phyloP scores from a whole-genome alignment of 2,329 filamentous ascomycete species.

The Neocucurbitaria cava region DNA sequence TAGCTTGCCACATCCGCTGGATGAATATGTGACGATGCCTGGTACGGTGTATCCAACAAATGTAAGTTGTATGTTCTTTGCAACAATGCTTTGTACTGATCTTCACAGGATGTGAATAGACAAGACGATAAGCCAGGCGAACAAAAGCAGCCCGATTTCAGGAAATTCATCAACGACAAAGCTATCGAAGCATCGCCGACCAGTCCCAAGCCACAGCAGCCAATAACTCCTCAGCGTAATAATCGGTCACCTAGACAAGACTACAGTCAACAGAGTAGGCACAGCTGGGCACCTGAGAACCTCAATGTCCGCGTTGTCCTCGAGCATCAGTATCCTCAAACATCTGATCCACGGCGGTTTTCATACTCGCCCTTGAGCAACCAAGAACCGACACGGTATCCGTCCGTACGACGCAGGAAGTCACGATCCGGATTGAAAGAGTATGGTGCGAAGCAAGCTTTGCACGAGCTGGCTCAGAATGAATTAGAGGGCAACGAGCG shows the following conservation, averaged over 20 bases:
- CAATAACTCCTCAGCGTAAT: conserved; percentile 7
- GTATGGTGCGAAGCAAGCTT: conserved; percentile 30
- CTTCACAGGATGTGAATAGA: conserved; percentile 9
- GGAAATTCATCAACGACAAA: conserved; percentile 3
- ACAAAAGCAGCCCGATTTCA: conserved; percentile 1
- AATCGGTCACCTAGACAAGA: conserved; percentile 6
- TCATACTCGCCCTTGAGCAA: conserved; percentile 26
- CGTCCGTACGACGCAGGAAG: conserved; percentile 32
- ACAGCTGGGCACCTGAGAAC: conserved; percentile 33
- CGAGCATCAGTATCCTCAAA: conserved; percentile 27
- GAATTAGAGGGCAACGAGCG: conserved; percentile 11
- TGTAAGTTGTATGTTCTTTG: conserved; percentile 9
- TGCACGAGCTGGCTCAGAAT: conserved; percentile 26
- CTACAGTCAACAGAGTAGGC: conserved; percentile 10
- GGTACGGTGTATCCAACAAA: conserved; percentile 50
- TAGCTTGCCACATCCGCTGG: conserved; percentile 47
- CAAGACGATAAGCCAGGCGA: conserved; percentile 3
- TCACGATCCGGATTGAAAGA: conserved; percentile 35
- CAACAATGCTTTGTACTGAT: neutral
- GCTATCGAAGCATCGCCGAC: conserved; percentile 11
- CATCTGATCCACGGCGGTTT: conserved; percentile 22
- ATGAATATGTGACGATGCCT: conserved; percentile 56
- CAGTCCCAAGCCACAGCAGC: conserved; percentile 5
- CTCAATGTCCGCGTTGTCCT: conserved; percentile 38
- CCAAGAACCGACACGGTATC: conserved; percentile 21